A percentile compares a stretch with the other conserved stretches of the same genome.
phyloP scores from a whole-genome alignment of 345 rosid species.

The Pelargonium nanum region DNA sequence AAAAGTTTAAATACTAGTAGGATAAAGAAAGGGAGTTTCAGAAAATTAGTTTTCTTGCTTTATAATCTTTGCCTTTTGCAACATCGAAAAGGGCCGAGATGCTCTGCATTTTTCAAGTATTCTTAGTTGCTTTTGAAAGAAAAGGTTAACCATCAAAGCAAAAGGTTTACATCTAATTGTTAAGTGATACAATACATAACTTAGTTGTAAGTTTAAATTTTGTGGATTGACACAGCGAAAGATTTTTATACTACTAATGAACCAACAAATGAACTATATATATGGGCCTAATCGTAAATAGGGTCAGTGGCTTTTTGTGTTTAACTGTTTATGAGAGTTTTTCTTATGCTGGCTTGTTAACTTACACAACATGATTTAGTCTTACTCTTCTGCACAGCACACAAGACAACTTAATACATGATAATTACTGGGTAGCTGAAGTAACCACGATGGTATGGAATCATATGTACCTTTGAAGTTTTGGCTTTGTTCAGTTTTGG shows the following conservation, averaged over 20 bases:
- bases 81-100: no score
- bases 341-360: no score
- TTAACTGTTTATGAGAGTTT: no score
- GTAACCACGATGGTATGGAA: neutral
- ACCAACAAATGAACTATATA: no score
- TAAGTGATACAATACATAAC: neutral
- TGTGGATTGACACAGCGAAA: neutral
- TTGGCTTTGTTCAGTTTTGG: neutral
- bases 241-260: no score
- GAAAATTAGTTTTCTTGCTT: neutral
- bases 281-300: neutral
- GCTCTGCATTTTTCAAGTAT: no score
- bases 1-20: neutral
- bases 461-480: neutral
- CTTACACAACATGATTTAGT: no score
- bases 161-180: no score
- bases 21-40: neutral
- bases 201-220: neutral
- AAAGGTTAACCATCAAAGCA: neutral
- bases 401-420: no score
- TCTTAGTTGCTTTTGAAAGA: neutral
- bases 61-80: neutral
- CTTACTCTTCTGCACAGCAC: no score
- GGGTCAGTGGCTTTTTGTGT: no score
- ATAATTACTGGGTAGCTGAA: neutral